These are phyloP conservation scores for Candida vaughaniae DNA, from an alignment of 805 yeast species.

Conservation along the genomic window DNA sequence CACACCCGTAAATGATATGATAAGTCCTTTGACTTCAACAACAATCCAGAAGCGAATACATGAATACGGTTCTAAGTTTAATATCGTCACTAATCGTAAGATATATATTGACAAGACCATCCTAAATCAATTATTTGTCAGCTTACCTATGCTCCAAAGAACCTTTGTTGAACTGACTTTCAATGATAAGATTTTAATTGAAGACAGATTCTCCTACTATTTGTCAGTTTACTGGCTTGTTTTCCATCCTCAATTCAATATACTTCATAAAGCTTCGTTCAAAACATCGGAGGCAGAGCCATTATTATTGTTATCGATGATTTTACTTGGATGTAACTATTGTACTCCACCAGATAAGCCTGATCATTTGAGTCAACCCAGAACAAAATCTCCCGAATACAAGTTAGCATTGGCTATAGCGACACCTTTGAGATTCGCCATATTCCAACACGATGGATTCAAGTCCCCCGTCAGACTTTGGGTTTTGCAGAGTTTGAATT, in stretches of 20 bases:
- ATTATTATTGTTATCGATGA: constrained; percentile 53
- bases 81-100: constrained; percentile 30
- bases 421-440: constrained; percentile 62
- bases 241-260: constrained; percentile 59
- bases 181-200: constrained; percentile 19
- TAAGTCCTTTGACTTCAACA: constrained; percentile 7
- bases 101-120: constrained; percentile 37
- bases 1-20: constrained; percentile 8
- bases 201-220: constrained; percentile 36
- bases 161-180: constrained; percentile 26
- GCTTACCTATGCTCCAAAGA: constrained; percentile 27
- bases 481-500: constrained; percentile 69
- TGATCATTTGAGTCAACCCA: constrained; percentile 8
- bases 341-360: constrained; percentile 16
- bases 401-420: constrained; percentile 48
- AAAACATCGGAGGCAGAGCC: constrained; percentile 47
- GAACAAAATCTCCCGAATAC: constrained; percentile 30
- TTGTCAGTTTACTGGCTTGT: constrained; percentile 52
- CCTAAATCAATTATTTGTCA: constrained; percentile 31
- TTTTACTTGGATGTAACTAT: constrained; percentile 54
- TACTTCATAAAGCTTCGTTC: constrained; percentile 61
- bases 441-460: constrained; percentile 71
- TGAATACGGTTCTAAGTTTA: constrained; percentile 17
- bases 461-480: constrained; percentile 75
- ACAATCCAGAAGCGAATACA: constrained; percentile 6